Evolutionary conservation across 2,329 filamentous ascomycete genomes (phyloP), one percentile per base, ranked within the genome.

Genomic region (Penicillium janthinellum): DNA sequence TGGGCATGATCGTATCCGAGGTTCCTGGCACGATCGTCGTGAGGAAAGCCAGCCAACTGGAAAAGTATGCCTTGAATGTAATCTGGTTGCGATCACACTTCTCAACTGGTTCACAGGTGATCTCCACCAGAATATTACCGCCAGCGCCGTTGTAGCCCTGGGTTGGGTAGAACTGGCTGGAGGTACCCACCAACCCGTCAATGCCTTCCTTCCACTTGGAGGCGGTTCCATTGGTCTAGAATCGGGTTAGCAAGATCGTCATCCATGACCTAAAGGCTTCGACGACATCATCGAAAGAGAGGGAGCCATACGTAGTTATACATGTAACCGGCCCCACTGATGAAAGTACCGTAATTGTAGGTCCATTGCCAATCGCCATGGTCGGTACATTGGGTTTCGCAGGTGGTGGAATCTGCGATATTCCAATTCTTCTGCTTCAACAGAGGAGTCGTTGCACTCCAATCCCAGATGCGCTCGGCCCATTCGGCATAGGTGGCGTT

Each of bases 401-500:
- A 78, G 60, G 79, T 79, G 56, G 83, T 82, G 5, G 81, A 80
- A 45, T 86, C 85, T 58, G 86, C 85, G 66, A 82, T 86, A 47
- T 84, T 79, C 70, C 83, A 81, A 61, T 79, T 84, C 1, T 71
- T 73, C 17, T 75, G 71, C 60, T 78, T 80, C 52, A 86, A 77
- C 38, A 87, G 71, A 4, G 83, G 83, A 14, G 84, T 78, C n/a
- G 70, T 75, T 6, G 73, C 71, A 58, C 79, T 81, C 85, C 85
- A 88, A 63, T 86, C 81, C 79, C 83, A 85, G 28, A 90, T 81
- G 70, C 83, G 88, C 64, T 86, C 82, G 0, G 91, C 91, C 90
- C 89, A 92, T n/a, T 90, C 83, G 8, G 85, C 82, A 71, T 96
- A 96, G 0, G 90, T 95, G 56, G 84, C 71, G 75, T 96, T 95